These are phyloP conservation scores for Aureobasidium uvarum DNA, from an alignment of 2,329 filamentous ascomycete genomes.

Conservation along the genomic window DNA sequence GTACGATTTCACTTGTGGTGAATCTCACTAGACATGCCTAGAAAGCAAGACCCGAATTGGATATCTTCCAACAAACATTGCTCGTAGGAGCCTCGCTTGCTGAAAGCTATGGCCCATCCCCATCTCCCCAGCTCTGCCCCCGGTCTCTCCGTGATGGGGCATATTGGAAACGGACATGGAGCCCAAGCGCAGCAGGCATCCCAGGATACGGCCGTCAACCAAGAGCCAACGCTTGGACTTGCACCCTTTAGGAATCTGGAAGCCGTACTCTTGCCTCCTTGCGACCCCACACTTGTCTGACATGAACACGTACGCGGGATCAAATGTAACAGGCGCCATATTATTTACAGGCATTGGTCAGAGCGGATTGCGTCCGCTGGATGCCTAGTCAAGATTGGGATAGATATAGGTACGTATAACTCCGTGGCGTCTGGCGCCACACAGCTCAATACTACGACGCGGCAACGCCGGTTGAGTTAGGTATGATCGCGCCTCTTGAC, in stretches of 20 bases:
- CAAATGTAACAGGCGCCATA: neutral
- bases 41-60: neutral
- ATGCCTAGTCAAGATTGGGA: neutral
- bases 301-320: conserved; percentile 1
- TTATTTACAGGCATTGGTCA: conserved; percentile 10
- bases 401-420: conserved; percentile 18
- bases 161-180: neutral
- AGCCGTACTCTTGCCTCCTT: conserved; percentile 4
- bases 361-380: conserved; percentile 16
- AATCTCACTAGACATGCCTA: neutral
- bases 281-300: conserved; percentile 10
- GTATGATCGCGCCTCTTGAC: conserved; percentile 2
- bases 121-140: neutral
- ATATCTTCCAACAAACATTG: neutral
- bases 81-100: conserved; percentile 1
- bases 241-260: neutral
- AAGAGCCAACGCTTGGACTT: conserved; percentile 19
- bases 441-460: conserved; percentile 6
- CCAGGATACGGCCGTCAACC: neutral
- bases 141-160: conserved; percentile 1
- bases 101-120: neutral
- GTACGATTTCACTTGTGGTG: neutral
- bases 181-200: neutral
- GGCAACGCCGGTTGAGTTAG: conserved; percentile 12
- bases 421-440: conserved; percentile 11